These are phyloP conservation scores for Ramularia endophylla DNA, from an alignment of 2,329 filamentous ascomycete genomes.

Conservation along the genomic window DNA sequence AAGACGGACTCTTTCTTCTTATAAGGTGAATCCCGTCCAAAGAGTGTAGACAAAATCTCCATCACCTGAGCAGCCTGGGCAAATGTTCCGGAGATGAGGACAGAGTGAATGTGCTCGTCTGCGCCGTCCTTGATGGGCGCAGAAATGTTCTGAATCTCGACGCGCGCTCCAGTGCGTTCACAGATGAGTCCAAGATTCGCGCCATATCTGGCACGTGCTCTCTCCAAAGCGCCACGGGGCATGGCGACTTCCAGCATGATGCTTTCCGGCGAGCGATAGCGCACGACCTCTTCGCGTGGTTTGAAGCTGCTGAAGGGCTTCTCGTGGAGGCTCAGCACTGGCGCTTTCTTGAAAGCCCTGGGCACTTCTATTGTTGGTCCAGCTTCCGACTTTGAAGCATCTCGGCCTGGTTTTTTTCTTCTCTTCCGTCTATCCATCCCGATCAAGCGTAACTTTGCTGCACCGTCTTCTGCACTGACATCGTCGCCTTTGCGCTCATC, in stretches of 20 bases:
- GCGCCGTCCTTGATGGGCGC: not conserved
- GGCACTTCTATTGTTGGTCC: too few species aligned
- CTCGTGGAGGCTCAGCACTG: conserved; percentile 9
- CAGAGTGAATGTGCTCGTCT: conserved; percentile 2
- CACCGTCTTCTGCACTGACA: too few species aligned
- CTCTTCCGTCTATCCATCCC: too few species aligned
- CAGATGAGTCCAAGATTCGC: conserved; percentile 2
- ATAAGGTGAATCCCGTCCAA: too few species aligned
- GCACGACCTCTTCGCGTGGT: conserved; percentile 15
- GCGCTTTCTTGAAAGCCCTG: too few species aligned
- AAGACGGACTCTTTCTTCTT: too few species aligned
- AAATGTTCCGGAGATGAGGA: conserved; percentile 16
- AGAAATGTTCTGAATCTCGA: conserved; percentile 12
- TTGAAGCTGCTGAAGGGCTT: conserved; percentile 14
- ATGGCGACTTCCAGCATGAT: conserved; percentile 19
- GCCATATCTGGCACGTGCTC: conserved; percentile 5
- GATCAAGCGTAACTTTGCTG: too few species aligned
- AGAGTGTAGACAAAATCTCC: too few species aligned
- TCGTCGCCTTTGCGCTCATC: too few species aligned
- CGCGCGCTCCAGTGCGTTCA: conserved; percentile 5
- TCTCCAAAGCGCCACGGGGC: conserved; percentile 1
- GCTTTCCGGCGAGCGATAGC: conserved; percentile 12
- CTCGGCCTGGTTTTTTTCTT: too few species aligned
- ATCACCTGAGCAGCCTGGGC: conserved; percentile 5
- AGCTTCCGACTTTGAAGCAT: too few species aligned